A percentile compares a stretch with the other conserved stretches of the same genome.
Evolutionary conservation across 805 yeast genomes (phyloP).

Genomic region (Metschnikowia baotianmanensis): DNA sequence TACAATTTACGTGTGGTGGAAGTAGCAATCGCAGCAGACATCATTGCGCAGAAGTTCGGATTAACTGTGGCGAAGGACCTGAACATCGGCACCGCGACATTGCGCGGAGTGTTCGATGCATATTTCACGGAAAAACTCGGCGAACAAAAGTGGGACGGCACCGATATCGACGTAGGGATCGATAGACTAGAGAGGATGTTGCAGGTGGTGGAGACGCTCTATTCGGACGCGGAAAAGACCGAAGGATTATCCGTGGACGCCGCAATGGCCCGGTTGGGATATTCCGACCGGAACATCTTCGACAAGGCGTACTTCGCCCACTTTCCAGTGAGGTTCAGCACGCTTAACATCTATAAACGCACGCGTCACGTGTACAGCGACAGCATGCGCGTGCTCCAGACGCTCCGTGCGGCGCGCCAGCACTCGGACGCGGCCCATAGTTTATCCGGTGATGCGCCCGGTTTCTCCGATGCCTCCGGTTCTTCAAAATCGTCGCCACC

Average conservation of each 20-base stretch:
- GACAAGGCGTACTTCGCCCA: constrained; percentile 41
- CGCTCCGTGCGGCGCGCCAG: constrained; percentile 39
- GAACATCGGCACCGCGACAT: constrained; percentile 54
- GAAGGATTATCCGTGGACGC: constrained; percentile 52
- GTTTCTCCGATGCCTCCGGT: constrained; percentile 23
- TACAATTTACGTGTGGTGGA: constrained; percentile 73
- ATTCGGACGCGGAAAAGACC: constrained; percentile 23
- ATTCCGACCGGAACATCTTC: constrained; percentile 34
- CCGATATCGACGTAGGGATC: constrained; percentile 42
- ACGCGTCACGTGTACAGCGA: constrained; percentile 64
- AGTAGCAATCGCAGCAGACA: constrained; percentile 63
- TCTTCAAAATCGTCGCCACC: too few species aligned
- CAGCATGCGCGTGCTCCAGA: constrained; percentile 54
- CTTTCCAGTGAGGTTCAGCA: constrained; percentile 58
- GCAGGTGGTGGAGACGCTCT: constrained; percentile 43
- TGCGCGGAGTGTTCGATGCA: constrained; percentile 61
- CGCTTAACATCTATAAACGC: constrained; percentile 54
- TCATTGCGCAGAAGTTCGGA: constrained; percentile 49
- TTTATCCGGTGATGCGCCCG: too few species aligned
- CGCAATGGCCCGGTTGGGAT: constrained; percentile 44
- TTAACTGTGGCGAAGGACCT: constrained; percentile 46
- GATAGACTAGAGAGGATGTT: constrained; percentile 40
- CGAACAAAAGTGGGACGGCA: constrained; percentile 43
- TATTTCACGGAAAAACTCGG: constrained; percentile 36
- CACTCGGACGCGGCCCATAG: too few species aligned